Conservation (phyloP, 441 rosid species). For the Manihot esculenta region DNA sequence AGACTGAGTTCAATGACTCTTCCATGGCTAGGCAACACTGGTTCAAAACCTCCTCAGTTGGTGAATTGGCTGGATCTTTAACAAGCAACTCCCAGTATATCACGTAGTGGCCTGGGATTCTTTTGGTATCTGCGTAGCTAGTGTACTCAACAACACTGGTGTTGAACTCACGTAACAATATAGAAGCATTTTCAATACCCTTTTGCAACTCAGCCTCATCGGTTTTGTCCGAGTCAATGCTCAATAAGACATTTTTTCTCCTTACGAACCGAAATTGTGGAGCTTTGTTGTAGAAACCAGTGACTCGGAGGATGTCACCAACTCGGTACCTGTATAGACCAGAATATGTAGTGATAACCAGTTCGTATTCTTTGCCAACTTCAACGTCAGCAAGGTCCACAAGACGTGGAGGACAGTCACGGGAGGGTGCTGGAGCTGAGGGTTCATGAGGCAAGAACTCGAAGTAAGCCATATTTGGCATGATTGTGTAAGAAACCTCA, state of each 20-base stretch:
- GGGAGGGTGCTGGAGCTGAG: constrained; percentile 24
- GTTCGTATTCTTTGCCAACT: constrained; percentile 82
- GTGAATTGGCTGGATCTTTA: constrained; percentile 47
- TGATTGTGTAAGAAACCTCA: constrained; percentile 80
- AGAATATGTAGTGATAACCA: constrained; percentile 82
- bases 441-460: constrained; percentile 75
- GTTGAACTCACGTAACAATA: constrained; percentile 44
- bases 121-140: constrained; percentile 73
- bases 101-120: constrained; percentile 94
- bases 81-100: constrained; percentile 75
- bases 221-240: constrained; percentile 89
- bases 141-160: constrained; percentile 90
- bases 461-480: constrained; percentile 95
- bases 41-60: constrained; percentile 41
- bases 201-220: constrained; percentile 86
- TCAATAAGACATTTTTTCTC: constrained; percentile 80
- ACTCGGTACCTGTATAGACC: constrained; percentile 85
- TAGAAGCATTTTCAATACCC: constrained; percentile 67
- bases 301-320: constrained; percentile 86
- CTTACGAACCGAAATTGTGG: constrained; percentile 83
- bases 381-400: constrained; percentile 75
- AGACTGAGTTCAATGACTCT: constrained; percentile 77
- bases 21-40: constrained; percentile 87
- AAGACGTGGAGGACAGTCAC: constrained; percentile 35
- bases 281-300: constrained; percentile 82